Evolutionary conservation across 2,329 filamentous ascomycete genomes (phyloP).

Genomic region (Dothistroma pini): DNA sequence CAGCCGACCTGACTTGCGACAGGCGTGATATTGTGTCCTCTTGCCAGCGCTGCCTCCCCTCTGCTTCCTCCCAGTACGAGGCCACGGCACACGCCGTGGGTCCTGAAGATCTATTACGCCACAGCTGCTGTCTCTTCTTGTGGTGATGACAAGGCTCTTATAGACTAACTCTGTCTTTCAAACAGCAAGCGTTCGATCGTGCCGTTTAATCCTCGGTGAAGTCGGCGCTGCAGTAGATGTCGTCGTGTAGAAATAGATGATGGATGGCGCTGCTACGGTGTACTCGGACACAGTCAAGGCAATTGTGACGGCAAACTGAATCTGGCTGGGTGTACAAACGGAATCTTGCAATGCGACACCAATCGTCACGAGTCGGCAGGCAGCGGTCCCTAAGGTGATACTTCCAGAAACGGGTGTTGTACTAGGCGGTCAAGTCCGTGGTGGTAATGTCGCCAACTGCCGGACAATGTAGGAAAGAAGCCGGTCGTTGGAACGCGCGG

Average conservation of each 20-base stretch:
- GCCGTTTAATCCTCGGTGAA: neutral
- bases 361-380: neutral
- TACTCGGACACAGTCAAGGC: neutral
- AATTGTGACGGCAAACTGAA: neutral
- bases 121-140: conserved; percentile 11
- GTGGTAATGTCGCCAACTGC: neutral
- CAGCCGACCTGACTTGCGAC: conserved; percentile 12
- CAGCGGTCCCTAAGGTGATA: neutral
- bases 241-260: neutral
- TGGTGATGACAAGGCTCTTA: neutral
- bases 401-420: neutral
- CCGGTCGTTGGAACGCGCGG: neutral
- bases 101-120: conserved; percentile 11
- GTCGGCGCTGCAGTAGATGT: neutral
- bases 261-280: neutral
- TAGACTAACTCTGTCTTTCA: neutral
- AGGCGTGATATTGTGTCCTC: neutral
- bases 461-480: neutral
- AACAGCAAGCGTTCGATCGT: neutral
- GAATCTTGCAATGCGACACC: neutral
- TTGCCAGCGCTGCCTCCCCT: conserved; percentile 8
- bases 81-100: conserved; percentile 19
- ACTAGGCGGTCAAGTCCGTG: neutral
- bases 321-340: neutral
- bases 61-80: conserved; percentile 11